A percentile compares a stretch with the other conserved stretches of the same genome.
phyloP scores from a whole-genome alignment of 164 flowering plant species.

The Stephania japonica region DNA sequence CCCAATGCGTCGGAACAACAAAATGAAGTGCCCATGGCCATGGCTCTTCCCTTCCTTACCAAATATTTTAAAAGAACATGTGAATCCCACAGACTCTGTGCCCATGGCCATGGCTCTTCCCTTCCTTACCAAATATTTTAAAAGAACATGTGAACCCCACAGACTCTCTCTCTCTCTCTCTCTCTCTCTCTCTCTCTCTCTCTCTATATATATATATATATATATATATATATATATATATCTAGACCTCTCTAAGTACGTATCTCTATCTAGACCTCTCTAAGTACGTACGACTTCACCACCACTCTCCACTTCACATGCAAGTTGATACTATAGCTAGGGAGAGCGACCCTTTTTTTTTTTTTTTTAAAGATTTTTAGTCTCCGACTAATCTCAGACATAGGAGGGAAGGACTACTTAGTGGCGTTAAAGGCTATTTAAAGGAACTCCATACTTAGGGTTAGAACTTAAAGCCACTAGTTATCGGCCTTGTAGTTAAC shows the following conservation, averaged over 20 bases:
- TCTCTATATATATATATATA: neutral
- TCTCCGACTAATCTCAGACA: too few species aligned
- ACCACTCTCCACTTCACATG: too few species aligned
- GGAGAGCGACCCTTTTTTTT: neutral
- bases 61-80: neutral
- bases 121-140: neutral
- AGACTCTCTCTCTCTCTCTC: neutral
- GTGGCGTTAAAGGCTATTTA: too few species aligned
- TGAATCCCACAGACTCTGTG: slow-evolving; percentile 1
- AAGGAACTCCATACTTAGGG: too few species aligned
- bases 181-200: neutral
- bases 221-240: neutral
- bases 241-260: too few species aligned
- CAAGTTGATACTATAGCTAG: neutral
- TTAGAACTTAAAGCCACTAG: too few species aligned
- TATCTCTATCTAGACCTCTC: neutral
- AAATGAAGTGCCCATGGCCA: neutral
- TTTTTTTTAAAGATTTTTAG: too few species aligned
- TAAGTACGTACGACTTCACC: too few species aligned
- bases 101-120: neutral
- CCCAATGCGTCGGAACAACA: neutral
- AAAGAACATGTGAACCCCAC: neutral
- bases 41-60: too few species aligned
- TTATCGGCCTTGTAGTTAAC: too few species aligned
- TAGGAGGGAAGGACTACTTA: too few species aligned